Conservation (phyloP, 257 asterid species). For the Nicotiana noctiflora region DNA sequence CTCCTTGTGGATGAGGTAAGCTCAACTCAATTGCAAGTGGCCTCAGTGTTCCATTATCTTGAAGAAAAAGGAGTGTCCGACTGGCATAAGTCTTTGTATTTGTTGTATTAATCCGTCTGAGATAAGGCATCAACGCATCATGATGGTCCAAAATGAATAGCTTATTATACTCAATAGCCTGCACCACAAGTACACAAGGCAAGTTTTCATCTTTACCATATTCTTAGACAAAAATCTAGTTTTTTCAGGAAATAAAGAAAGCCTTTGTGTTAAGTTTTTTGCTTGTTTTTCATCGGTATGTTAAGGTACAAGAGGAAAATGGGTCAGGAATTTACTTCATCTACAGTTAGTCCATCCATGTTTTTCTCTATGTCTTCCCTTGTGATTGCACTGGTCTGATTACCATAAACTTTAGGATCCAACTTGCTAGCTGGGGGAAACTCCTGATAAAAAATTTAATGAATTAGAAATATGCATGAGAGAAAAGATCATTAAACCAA, state of each 20-base stretch:
- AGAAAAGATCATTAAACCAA: background rate
- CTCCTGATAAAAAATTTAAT: conserved; percentile 34
- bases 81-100: conserved; percentile 69
- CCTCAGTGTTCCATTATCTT: conserved; percentile 67
- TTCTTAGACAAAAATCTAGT: background rate
- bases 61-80: conserved; percentile 74
- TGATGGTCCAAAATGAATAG: conserved; percentile 83
- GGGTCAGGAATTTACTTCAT: conserved; percentile 38
- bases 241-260: background rate
- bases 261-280: background rate
- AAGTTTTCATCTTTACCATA: background rate
- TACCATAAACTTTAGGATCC: conserved; percentile 45
- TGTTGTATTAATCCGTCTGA: conserved; percentile 58
- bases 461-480: background rate
- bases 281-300: no score
- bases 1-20: conserved; percentile 65
- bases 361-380: conserved; percentile 48
- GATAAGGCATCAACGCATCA: conserved; percentile 76
- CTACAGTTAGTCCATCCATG: conserved; percentile 63
- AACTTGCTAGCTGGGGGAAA: conserved; percentile 80
- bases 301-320: background rate
- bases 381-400: conserved; percentile 56
- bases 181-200: background rate
- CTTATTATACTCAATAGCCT: conserved; percentile 50
- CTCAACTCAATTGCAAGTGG: conserved; percentile 90